Conservation (phyloP, 2,329 filamentous ascomycete species). For the Sarocladiaceae sp. region DNA sequence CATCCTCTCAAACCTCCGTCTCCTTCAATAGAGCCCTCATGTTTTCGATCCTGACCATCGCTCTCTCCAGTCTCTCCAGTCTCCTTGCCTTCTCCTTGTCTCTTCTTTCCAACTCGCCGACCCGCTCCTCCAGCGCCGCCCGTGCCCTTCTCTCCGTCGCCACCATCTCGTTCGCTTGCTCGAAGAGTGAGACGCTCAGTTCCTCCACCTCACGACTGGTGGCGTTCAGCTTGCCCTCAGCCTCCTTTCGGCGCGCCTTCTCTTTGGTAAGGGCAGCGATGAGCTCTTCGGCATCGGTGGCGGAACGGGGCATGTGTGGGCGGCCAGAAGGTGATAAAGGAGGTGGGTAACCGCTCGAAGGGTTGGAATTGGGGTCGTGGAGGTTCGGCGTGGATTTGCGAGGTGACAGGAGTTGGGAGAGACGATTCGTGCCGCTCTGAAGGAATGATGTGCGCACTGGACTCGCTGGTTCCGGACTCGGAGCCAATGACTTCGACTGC, state of each 20-base stretch:
- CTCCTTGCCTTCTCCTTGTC: constrained; percentile 66
- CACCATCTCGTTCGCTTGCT: constrained; percentile 86
- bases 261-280: constrained; percentile 62
- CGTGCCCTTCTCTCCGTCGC: constrained; percentile 68
- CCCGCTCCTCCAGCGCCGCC: constrained; percentile 66
- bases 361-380: constrained; percentile 1
- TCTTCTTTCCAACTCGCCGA: constrained; percentile 63
- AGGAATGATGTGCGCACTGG: constrained; percentile 41
- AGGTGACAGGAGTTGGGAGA: constrained; percentile 41
- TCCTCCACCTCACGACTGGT: constrained; percentile 75
- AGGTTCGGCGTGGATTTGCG: constrained; percentile 39
- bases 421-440: constrained; percentile 36
- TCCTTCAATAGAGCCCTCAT: constrained; percentile 57
- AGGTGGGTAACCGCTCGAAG: constrained; percentile 14
- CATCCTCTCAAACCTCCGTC: constrained; percentile 10
- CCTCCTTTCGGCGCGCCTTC: constrained; percentile 60
- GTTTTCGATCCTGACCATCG: constrained; percentile 66
- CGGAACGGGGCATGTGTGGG: constrained; percentile 19
- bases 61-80: constrained; percentile 67
- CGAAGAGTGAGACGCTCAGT: constrained; percentile 69
- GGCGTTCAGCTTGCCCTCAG: constrained; percentile 62
- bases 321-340: constrained; percentile 15
- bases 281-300: constrained; percentile 43
- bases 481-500: constrained; percentile 1
- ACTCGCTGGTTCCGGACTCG: constrained; percentile 6